Conservation (phyloP, 768 basidiomycete genomes). For the Leucocoprinus sp. region DNA sequence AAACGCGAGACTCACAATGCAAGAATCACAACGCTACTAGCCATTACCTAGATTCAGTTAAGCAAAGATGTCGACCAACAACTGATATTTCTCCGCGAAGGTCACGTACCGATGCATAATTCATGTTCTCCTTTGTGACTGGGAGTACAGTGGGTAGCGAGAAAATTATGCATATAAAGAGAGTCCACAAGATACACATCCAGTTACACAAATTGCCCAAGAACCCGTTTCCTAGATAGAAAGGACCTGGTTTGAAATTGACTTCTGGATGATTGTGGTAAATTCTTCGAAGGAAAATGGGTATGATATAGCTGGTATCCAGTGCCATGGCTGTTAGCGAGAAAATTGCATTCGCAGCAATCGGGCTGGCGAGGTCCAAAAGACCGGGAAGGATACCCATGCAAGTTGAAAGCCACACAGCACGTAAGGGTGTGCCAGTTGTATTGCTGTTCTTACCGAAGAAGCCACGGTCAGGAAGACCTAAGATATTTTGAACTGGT, state of each 20-base stretch:
- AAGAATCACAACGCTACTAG: conserved; percentile 43
- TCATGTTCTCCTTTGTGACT: conserved; percentile 68
- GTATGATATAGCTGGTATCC: conserved; percentile 76
- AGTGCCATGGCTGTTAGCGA: conserved; percentile 72
- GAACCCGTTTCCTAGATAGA: conserved; percentile 70
- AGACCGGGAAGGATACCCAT: conserved; percentile 63
- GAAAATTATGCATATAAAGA: conserved; percentile 65
- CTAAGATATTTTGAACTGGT: too few relatives aligned
- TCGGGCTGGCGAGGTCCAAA: conserved; percentile 67
- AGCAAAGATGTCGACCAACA: neutral
- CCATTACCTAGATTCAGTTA: conserved; percentile 32
- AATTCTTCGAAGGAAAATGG: conserved; percentile 65
- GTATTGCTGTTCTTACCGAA: conserved; percentile 57
- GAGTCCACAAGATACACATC: conserved; percentile 61
- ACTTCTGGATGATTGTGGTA: conserved; percentile 74
- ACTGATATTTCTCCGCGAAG: neutral
- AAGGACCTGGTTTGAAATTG: conserved; percentile 77
- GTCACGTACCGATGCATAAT: conserved; percentile 62
- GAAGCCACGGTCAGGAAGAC: conserved; percentile 69
- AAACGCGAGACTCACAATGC: conserved; percentile 36
- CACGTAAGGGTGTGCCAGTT: conserved; percentile 70
- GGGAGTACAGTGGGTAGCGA: conserved; percentile 63
- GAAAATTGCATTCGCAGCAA: conserved; percentile 78
- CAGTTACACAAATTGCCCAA: conserved; percentile 55
- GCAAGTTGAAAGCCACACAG: conserved; percentile 67